phyloP scores from a whole-genome alignment of 106 monocot genomes.

The Apostasia ramifera region DNA sequence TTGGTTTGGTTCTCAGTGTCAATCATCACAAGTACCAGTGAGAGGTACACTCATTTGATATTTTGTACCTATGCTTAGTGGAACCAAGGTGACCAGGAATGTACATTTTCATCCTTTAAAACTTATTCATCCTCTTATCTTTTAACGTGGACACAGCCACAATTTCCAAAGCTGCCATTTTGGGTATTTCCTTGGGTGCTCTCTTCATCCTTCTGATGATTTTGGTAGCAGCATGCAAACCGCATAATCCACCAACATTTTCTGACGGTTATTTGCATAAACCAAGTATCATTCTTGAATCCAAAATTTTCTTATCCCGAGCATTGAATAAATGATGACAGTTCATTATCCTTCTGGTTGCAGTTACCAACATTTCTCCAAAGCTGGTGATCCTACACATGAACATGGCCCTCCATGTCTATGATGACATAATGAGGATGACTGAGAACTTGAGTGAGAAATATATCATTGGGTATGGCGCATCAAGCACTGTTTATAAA shows the following conservation, averaged over 20 bases:
- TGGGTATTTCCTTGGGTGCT: conserved; percentile 74
- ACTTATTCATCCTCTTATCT: neutral
- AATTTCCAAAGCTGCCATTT: conserved; percentile 76
- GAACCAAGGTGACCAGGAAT: too few species aligned
- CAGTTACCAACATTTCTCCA: conserved; percentile 52
- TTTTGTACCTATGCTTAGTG: too few species aligned
- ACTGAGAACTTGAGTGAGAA: conserved; percentile 93
- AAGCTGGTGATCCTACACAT: conserved; percentile 93
- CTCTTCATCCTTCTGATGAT: conserved; percentile 73
- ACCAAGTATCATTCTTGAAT: conserved; percentile 37
- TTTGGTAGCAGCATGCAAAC: conserved; percentile 58
- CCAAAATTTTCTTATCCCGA: neutral
- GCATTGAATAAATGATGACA: neutral
- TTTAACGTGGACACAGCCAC: conserved; percentile 14
- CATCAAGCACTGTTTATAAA: conserved; percentile 95
- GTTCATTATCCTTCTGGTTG: conserved; percentile 3
- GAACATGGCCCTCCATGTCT: conserved; percentile 98
- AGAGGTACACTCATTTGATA: conserved; percentile 30
- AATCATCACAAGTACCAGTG: conserved; percentile 22
- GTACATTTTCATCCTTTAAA: too few species aligned
- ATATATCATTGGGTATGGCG: conserved; percentile 91
- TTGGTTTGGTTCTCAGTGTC: conserved; percentile 60
- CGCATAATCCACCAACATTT: conserved; percentile 47
- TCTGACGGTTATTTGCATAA: conserved; percentile 43
- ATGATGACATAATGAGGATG: conserved; percentile 99